Evolutionary conservation across 192 early-diverging fungal genomes (phyloP).

Genomic region (Coemansia javaensis): DNA sequence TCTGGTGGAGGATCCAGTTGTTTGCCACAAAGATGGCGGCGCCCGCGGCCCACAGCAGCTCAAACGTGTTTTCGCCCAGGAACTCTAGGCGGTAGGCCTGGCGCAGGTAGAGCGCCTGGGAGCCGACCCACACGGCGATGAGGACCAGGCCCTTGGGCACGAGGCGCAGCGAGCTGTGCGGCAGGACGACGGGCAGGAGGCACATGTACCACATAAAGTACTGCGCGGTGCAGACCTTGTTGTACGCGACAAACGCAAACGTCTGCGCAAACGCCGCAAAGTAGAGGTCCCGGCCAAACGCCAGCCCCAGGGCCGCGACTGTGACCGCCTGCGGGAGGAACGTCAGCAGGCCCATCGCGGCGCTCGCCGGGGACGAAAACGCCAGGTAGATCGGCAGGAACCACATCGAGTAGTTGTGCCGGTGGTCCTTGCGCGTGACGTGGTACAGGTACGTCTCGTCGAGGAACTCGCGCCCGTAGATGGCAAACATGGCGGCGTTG

Average conservation of each 20-base stretch:
- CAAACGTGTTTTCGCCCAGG: slow-evolving; percentile 78
- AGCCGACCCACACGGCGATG: slow-evolving; percentile 63
- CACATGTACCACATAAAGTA: slow-evolving; percentile 99
- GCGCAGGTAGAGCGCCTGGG: slow-evolving; percentile 81
- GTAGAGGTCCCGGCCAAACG: slow-evolving; percentile 74
- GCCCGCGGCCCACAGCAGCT: slow-evolving; percentile 67
- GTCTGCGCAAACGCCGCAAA: slow-evolving; percentile 92
- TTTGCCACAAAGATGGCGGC: slow-evolving; percentile 68
- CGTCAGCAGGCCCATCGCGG: slow-evolving; percentile 60
- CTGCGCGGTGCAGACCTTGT: slow-evolving; percentile 96
- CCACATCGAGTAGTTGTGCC: slow-evolving; percentile 98
- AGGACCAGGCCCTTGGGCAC: slow-evolving; percentile 52
- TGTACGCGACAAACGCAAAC: slow-evolving; percentile 91
- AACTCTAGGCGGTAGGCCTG: slow-evolving; percentile 87
- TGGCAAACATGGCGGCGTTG: slow-evolving; percentile 63
- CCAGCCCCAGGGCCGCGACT: slow-evolving; percentile 62
- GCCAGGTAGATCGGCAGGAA: slow-evolving; percentile 93
- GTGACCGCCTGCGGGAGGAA: slow-evolving; percentile 81
- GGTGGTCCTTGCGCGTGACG: slow-evolving; percentile 90
- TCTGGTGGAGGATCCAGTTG: slow-evolving; percentile 61
- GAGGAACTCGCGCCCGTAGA: slow-evolving; percentile 82
- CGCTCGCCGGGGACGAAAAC: slow-evolving; percentile 49
- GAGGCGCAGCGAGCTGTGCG: slow-evolving; percentile 52
- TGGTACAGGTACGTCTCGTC: slow-evolving; percentile 93
- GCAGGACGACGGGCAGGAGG: slow-evolving; percentile 82